Conservation (phyloP, 768 basidiomycete species). For the Filobasidium floriforme region DNA sequence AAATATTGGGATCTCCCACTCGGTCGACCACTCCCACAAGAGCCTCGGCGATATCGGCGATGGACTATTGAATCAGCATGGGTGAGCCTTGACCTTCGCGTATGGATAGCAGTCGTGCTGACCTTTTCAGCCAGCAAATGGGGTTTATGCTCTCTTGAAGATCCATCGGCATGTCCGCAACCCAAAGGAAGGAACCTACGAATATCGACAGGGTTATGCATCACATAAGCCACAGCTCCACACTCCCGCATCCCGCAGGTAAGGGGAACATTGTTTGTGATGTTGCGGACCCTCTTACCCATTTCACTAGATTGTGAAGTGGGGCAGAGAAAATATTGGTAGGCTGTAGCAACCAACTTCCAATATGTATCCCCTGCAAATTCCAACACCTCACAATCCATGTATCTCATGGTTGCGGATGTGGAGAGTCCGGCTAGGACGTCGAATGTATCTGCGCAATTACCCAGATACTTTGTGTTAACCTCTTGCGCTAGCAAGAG, state of each 20-base stretch:
- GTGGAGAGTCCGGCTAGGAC: constrained; percentile 1
- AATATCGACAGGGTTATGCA: background rate
- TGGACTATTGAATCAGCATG: background rate
- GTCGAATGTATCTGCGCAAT: background rate
- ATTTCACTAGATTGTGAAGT: background rate
- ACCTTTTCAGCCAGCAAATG: background rate
- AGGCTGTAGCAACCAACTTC: background rate
- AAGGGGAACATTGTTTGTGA: background rate
- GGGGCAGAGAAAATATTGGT: background rate
- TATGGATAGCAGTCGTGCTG: background rate
- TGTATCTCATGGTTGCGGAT: background rate
- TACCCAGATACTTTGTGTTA: background rate
- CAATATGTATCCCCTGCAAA: background rate
- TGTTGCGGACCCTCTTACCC: background rate
- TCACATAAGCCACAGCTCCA: background rate
- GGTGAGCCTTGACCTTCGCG: background rate
- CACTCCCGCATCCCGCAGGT: background rate
- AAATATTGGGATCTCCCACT: background rate
- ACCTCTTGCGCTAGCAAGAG: background rate
- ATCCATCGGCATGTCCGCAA: background rate
- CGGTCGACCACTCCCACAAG: background rate
- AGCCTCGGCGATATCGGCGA: background rate
- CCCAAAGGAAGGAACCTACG: background rate
- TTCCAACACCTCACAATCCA: background rate
- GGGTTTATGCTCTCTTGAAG: too few species aligned